Percentiles rank a stretch among this genome's conserved stretches.
Conservation (phyloP, 371 early-diverging fungal genomes). For the Mucor lusitanicus region DNA sequence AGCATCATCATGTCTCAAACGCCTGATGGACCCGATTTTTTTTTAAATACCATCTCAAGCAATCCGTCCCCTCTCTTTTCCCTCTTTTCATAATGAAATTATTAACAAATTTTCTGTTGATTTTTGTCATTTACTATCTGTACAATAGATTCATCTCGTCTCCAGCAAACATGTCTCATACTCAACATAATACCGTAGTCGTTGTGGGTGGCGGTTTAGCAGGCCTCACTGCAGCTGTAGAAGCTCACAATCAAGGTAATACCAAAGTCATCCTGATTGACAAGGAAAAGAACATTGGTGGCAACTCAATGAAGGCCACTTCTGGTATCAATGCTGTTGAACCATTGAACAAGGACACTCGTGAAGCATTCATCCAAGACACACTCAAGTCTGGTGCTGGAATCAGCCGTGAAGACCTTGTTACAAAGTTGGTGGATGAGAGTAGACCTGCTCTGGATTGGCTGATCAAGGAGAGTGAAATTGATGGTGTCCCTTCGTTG, state of each 20-base stretch:
- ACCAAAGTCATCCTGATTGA: constrained; percentile 72
- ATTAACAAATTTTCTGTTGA: constrained; percentile 12
- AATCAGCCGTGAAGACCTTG: constrained; percentile 56
- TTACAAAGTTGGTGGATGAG: constrained; percentile 61
- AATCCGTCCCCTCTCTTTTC: background rate
- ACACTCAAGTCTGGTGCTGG: constrained; percentile 75
- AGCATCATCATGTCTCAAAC: background rate
- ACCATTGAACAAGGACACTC: constrained; percentile 63
- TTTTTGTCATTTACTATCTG: constrained; percentile 14
- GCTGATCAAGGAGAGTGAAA: constrained; percentile 62
- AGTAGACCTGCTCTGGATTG: constrained; percentile 73
- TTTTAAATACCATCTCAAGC: background rate
- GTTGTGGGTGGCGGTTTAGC: constrained; percentile 84
- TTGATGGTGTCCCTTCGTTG: constrained; percentile 24
- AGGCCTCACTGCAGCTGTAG: constrained; percentile 79
- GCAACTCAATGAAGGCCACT: constrained; percentile 81
- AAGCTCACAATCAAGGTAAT: constrained; percentile 61
- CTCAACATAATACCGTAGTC: constrained; percentile 30
- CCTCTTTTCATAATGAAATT: constrained; percentile 1
- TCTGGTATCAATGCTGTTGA: constrained; percentile 85
- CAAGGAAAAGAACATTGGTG: constrained; percentile 77
- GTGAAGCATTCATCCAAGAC: constrained; percentile 72
- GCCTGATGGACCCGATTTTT: background rate
- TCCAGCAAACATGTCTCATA: constrained; percentile 10
- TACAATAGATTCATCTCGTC: constrained; percentile 9